Evolutionary conservation across 345 rosid species (phyloP).

Genomic region (Aegle marmelos): DNA sequence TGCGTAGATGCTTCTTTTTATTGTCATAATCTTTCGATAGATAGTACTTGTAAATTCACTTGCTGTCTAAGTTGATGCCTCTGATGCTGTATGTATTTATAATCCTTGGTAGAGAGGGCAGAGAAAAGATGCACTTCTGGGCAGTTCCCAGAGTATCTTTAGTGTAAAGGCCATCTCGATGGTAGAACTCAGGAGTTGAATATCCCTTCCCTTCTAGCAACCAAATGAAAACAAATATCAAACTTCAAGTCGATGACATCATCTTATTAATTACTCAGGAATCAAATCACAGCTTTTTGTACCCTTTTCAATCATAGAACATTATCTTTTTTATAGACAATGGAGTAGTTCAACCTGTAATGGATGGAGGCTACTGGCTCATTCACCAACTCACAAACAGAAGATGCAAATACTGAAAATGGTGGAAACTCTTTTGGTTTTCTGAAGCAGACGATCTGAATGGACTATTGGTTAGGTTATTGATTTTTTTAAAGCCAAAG

Average conservation of each 20-base stretch:
- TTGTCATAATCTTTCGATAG: neutral
- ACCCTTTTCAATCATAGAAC: neutral
- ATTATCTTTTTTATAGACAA: neutral
- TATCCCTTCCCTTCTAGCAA: neutral
- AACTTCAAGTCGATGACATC: neutral
- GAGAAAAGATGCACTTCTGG: neutral
- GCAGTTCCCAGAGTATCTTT: neutral
- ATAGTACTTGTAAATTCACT: neutral
- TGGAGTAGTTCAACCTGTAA: neutral
- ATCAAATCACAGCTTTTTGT: neutral
- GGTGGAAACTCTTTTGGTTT: neutral
- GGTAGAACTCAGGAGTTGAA: neutral
- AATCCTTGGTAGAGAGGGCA: neutral
- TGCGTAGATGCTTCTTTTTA: neutral
- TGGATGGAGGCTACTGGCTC: neutral
- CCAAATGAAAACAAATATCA: neutral
- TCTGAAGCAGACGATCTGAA: neutral
- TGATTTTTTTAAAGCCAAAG: neutral
- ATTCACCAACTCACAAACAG: neutral
- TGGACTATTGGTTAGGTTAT: neutral
- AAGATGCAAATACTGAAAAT: neutral
- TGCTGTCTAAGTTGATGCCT: neutral
- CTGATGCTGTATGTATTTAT: neutral
- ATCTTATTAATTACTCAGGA: neutral
- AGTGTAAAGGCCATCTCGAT: neutral